A percentile compares a stretch with the other conserved stretches of the same genome.
Conservation (phyloP, 225 moss, liverwort and hornwort species). For the Physcomitrium patens region DNA sequence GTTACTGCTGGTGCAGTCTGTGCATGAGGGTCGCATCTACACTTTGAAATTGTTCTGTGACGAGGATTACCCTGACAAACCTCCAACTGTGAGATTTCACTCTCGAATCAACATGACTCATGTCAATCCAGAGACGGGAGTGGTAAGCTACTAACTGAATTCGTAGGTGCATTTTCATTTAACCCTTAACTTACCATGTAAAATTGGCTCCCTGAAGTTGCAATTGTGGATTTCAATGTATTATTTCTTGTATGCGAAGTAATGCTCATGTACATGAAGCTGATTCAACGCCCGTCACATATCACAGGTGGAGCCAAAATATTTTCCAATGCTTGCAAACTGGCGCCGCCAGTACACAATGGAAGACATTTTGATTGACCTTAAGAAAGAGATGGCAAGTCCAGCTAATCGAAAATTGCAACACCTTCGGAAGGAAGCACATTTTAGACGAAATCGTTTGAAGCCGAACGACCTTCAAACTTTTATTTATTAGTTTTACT, state of each 20-base stretch:
- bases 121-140: slow-evolving; percentile 83
- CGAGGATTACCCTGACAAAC: slow-evolving; percentile 92
- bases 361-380: slow-evolving; percentile 87
- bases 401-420: slow-evolving; percentile 85
- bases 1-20: slow-evolving; percentile 71
- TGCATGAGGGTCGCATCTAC: slow-evolving; percentile 97
- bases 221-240: not conserved
- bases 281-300: not conserved
- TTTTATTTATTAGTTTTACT: slow-evolving; percentile 26
- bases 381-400: slow-evolving; percentile 91
- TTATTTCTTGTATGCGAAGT: not conserved
- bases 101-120: slow-evolving; percentile 94
- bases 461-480: slow-evolving; percentile 1
- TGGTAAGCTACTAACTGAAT: slow-evolving; percentile 54
- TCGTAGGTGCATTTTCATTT: not conserved
- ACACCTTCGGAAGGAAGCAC: slow-evolving; percentile 95
- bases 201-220: not conserved
- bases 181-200: not conserved
- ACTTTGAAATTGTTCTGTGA: slow-evolving; percentile 96
- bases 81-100: slow-evolving; percentile 89
- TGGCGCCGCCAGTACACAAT: slow-evolving; percentile 95
- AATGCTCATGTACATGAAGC: not conserved
- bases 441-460: slow-evolving; percentile 45
- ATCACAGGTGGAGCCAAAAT: slow-evolving; percentile 88
- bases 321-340: slow-evolving; percentile 88